Percentiles rank a stretch among this genome's conserved stretches.
Evolutionary conservation across 352 stramenopile species (phyloP).

Genomic region (Phytophthora sp.): DNA sequence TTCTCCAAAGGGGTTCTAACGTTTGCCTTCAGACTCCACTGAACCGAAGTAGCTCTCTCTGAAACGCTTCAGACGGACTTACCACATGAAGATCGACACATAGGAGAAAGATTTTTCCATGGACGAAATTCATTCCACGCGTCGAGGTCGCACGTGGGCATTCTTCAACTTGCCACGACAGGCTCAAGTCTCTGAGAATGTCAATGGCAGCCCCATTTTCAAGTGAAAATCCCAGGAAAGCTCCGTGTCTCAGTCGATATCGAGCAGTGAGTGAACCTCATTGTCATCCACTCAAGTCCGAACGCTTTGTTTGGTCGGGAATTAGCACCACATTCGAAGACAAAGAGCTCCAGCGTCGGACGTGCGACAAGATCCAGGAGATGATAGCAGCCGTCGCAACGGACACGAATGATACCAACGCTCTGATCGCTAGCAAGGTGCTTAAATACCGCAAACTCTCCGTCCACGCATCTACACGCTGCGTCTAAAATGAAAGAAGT

Average conservation of each 20-base stretch:
- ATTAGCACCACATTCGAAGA: not conserved
- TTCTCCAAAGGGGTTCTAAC: too few relatives aligned
- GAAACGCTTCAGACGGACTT: not conserved
- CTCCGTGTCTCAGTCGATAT: not conserved
- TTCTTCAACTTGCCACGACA: not conserved
- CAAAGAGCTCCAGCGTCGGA: conserved; percentile 1
- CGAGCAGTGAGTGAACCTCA: not conserved
- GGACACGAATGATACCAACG: not conserved
- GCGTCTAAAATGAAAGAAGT: not conserved
- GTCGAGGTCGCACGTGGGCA: not conserved
- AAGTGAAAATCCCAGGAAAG: not conserved
- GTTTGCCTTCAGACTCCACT: not conserved
- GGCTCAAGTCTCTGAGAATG: not conserved
- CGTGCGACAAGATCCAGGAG: conserved; percentile 1
- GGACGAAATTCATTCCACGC: not conserved
- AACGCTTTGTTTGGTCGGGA: conserved; percentile 5
- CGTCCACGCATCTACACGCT: not conserved
- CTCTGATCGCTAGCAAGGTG: conserved; percentile 6
- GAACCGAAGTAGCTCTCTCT: not conserved
- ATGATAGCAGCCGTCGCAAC: not conserved
- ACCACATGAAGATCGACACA: not conserved
- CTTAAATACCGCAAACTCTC: conserved; percentile 7
- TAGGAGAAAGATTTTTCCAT: conserved; percentile 10
- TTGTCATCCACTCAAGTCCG: not conserved
- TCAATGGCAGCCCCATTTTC: not conserved